A percentile compares a stretch with the other conserved stretches of the same genome.
These are phyloP conservation scores for Globisporangium middletonii DNA, from an alignment of 352 stramenopile species.

Conservation along the genomic window DNA sequence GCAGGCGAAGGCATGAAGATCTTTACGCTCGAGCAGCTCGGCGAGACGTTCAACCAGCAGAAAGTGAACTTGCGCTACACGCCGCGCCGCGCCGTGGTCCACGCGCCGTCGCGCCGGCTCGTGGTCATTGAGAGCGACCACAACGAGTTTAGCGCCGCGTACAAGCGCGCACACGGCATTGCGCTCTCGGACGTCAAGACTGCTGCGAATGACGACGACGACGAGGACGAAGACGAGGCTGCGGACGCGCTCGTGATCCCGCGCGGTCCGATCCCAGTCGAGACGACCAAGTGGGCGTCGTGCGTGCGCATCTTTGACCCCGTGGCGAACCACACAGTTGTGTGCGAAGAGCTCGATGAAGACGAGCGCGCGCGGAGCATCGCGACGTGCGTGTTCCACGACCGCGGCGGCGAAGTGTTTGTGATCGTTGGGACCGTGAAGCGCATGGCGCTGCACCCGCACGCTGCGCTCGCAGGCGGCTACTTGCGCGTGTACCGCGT, in stretches of 20 bases:
- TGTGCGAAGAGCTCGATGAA: conserved; percentile 90
- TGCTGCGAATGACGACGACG: conserved; percentile 27
- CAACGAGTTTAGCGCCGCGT: conserved; percentile 92
- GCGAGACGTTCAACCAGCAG: conserved; percentile 97
- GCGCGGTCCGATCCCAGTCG: conserved; percentile 45
- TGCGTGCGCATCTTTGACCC: conserved; percentile 97
- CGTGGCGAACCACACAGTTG: conserved; percentile 77
- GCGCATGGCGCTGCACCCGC: conserved; percentile 92
- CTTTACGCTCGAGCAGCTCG: conserved; percentile 93
- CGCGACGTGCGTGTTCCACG: conserved; percentile 92
- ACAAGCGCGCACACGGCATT: conserved; percentile 82
- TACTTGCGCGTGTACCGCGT: conserved; percentile 93
- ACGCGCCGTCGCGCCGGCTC: conserved; percentile 84
- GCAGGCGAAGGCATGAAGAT: conserved; percentile 96
- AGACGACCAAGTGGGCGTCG: conserved; percentile 92
- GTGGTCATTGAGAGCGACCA: conserved; percentile 98
- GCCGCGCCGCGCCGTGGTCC: conserved; percentile 92
- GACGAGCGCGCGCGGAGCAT: conserved; percentile 94
- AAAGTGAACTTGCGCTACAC: conserved; percentile 96
- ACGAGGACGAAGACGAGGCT: conserved; percentile 87
- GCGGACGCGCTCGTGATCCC: conserved; percentile 68
- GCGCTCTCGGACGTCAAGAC: conserved; percentile 53
- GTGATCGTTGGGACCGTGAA: conserved; percentile 96
- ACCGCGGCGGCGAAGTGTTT: conserved; percentile 95
- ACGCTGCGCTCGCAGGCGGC: conserved; percentile 50